Conservation (phyloP, 306 rosid genomes). For the Castanospermum australe region DNA sequence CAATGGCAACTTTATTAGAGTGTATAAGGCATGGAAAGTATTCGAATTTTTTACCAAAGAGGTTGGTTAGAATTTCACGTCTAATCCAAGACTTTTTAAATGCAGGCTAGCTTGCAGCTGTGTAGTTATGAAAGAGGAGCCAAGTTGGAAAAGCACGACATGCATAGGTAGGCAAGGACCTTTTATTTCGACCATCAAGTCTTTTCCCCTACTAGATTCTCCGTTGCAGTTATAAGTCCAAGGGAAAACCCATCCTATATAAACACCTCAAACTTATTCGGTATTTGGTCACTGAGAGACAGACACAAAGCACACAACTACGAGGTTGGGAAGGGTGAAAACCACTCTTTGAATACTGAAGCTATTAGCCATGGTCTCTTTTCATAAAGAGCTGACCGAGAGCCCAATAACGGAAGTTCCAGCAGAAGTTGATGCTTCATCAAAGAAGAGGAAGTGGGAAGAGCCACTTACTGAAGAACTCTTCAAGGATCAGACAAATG, state of each 20-base stretch:
- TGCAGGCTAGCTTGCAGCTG: constrained; percentile 15
- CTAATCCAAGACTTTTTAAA: constrained; percentile 21
- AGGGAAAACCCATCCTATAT: constrained; percentile 44
- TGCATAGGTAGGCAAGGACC: constrained; percentile 43
- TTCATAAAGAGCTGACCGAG: constrained; percentile 46
- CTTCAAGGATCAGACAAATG: constrained; percentile 44
- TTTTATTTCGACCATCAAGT: constrained; percentile 32
- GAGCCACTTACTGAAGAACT: constrained; percentile 31
- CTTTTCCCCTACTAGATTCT: constrained; percentile 19
- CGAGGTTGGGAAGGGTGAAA: not conserved
- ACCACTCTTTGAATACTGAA: not conserved
- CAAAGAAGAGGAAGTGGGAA: constrained; percentile 70
- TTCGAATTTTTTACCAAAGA: constrained; percentile 12
- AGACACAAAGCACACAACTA: not conserved
- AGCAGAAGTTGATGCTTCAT: constrained; percentile 41
- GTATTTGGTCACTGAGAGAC: constrained; percentile 18
- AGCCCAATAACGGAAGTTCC: constrained; percentile 36
- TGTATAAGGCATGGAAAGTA: not conserved
- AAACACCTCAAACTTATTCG: constrained; percentile 45
- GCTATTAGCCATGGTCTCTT: constrained; percentile 68
- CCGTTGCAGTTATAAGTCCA: constrained; percentile 27
- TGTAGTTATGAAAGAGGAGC: constrained; percentile 24
- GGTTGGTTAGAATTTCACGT: constrained; percentile 40
- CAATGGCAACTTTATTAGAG: not conserved
- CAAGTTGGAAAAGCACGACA: constrained; percentile 57